A percentile compares a stretch with the other conserved stretches of the same genome.
Conservation (phyloP, 495 filamentous ascomycete species). For the Cairneyella variabilis region DNA sequence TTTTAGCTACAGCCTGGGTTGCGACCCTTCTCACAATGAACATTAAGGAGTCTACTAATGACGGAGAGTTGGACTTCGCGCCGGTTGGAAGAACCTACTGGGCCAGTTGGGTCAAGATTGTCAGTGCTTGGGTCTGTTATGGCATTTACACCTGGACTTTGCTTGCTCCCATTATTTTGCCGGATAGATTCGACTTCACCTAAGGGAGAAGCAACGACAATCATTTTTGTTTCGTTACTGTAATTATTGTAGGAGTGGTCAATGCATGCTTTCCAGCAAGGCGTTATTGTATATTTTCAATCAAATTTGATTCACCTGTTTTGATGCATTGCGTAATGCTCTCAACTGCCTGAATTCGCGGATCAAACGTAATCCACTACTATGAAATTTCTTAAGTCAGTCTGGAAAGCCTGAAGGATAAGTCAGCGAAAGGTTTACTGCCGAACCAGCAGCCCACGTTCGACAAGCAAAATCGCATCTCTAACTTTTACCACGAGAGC, state of each 20-base stretch:
- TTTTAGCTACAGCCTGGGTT: constrained; percentile 93
- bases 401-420: too few relatives aligned
- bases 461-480: too few relatives aligned
- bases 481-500: too few relatives aligned
- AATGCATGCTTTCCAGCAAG: constrained; percentile 9
- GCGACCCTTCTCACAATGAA: constrained; percentile 88
- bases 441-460: too few relatives aligned
- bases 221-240: not conserved
- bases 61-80: constrained; percentile 60
- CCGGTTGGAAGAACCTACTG: constrained; percentile 93
- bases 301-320: not conserved
- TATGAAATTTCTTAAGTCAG: too few relatives aligned
- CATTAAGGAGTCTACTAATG: constrained; percentile 54
- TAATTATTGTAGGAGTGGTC: constrained; percentile 6
- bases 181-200: constrained; percentile 47
- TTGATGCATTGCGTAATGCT: too few relatives aligned
- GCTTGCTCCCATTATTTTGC: constrained; percentile 78
- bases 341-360: too few relatives aligned
- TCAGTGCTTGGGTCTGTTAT: constrained; percentile 97
- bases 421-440: too few relatives aligned
- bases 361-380: too few relatives aligned
- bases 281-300: constrained; percentile 1
- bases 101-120: constrained; percentile 99
- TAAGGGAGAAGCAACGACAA: not conserved
- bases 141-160: constrained; percentile 91